A percentile compares a stretch with the other conserved stretches of the same genome.
These are phyloP conservation scores for Trichosporon sp. DNA, from an alignment of 1,284 basidiomycete species.

Conservation along the genomic window DNA sequence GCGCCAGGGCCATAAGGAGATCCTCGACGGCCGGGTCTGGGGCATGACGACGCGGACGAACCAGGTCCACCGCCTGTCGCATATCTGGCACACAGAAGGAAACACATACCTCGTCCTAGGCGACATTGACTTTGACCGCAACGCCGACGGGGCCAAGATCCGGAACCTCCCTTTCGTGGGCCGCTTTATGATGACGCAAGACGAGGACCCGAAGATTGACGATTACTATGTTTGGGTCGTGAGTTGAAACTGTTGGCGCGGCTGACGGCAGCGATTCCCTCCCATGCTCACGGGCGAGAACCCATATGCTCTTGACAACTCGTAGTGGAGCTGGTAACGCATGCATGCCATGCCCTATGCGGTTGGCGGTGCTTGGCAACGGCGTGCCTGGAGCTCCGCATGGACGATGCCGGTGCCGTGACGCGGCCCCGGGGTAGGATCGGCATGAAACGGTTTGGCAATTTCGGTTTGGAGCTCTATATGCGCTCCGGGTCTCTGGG, in stretches of 20 bases:
- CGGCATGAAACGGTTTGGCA: not conserved
- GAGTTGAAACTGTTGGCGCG: not conserved
- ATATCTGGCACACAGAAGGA: not conserved
- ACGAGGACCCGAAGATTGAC: not conserved
- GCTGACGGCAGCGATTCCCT: not conserved
- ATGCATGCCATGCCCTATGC: not conserved
- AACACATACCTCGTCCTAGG: not conserved
- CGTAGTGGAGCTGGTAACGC: not conserved
- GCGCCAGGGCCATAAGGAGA: not conserved
- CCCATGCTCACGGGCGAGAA: not conserved
- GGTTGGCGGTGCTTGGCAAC: not conserved
- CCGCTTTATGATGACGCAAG: not conserved
- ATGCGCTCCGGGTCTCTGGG: too few relatives aligned
- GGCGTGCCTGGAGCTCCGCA: not conserved
- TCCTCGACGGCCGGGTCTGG: not conserved
- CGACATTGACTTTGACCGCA: constrained; percentile 1
- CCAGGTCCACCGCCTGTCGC: not conserved
- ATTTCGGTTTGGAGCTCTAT: too few relatives aligned
- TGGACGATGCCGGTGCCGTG: not conserved
- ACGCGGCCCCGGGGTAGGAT: not conserved
- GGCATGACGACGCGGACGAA: not conserved
- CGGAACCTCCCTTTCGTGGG: not conserved
- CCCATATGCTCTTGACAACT: not conserved
- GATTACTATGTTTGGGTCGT: constrained; percentile 4
- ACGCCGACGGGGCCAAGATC: not conserved